Percentiles rank a stretch among this genome's conserved stretches.
phyloP scores from a whole-genome alignment of 1,139 yeast species.

The Candida buenavistaensis region DNA sequence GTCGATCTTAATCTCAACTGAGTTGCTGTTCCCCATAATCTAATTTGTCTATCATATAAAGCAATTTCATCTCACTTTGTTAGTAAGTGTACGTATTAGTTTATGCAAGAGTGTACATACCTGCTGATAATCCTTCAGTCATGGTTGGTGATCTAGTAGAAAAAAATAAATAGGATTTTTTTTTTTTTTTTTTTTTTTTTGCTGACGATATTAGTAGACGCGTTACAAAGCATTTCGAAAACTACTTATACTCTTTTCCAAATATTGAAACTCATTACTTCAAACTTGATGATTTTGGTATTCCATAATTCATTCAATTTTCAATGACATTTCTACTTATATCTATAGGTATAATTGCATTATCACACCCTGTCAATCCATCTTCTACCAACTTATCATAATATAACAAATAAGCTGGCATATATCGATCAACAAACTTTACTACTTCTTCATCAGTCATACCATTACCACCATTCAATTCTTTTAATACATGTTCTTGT shows the following conservation, averaged over 20 bases:
- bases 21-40: constrained; percentile 96
- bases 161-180: not conserved
- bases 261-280: too few relatives aligned
- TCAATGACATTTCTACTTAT: constrained; percentile 9
- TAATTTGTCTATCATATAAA: constrained; percentile 88
- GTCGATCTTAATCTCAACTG: constrained; percentile 80
- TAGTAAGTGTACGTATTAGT: not conserved
- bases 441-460: constrained; percentile 75
- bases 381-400: constrained; percentile 40
- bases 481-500: constrained; percentile 74
- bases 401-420: constrained; percentile 81
- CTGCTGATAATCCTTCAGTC: not conserved
- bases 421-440: constrained; percentile 74
- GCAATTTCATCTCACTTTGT: constrained; percentile 94
- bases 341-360: constrained; percentile 12
- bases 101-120: too few relatives aligned
- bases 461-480: constrained; percentile 55
- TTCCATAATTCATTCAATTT: too few relatives aligned
- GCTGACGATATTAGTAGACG: too few relatives aligned
- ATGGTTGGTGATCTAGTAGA: not conserved
- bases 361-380: constrained; percentile 9
- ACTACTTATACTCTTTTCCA: too few relatives aligned
- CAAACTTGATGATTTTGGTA: too few relatives aligned
- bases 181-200: not conserved
- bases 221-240: too few relatives aligned